These are phyloP conservation scores for Eucalyptus cloeziana DNA, from an alignment of 345 rosid genomes.

Conservation along the genomic window DNA sequence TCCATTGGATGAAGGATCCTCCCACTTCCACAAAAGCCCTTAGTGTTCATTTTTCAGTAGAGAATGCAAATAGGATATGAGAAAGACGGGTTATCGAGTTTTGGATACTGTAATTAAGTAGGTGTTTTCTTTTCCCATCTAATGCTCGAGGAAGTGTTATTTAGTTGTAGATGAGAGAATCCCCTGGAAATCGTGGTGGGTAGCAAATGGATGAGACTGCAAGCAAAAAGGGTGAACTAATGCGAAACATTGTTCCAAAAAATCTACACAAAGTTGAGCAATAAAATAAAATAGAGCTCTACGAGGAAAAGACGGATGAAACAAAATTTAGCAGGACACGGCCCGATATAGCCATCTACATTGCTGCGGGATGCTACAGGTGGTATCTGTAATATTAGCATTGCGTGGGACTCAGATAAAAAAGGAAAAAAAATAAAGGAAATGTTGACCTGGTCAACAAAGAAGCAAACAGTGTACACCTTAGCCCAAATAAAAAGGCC, in stretches of 20 bases:
- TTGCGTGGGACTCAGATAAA: no score
- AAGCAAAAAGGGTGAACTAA: no score
- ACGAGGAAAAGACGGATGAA: neutral
- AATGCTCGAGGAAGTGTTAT: neutral
- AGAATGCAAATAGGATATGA: neutral
- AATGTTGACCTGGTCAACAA: no score
- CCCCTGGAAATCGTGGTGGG: no score
- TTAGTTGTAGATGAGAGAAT: no score
- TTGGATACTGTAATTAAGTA: no score
- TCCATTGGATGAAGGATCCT: neutral
- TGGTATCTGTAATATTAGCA: no score
- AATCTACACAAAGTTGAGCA: no score
- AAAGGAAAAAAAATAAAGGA: no score
- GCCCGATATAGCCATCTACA: neutral
- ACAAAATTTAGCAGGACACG: neutral
- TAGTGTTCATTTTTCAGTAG: neutral
- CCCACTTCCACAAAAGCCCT: neutral
- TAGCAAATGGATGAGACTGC: no score
- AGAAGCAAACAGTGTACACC: no score
- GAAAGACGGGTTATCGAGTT: neutral
- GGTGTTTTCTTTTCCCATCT: neutral
- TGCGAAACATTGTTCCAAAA: neutral
- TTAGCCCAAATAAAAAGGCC: no score
- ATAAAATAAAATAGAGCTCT: neutral
- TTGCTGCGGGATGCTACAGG: neutral